A percentile compares a stretch with the other conserved stretches of the same genome.
phyloP scores from a whole-genome alignment of 2,329 filamentous ascomycete species.

The Sporothrix curviconia region DNA sequence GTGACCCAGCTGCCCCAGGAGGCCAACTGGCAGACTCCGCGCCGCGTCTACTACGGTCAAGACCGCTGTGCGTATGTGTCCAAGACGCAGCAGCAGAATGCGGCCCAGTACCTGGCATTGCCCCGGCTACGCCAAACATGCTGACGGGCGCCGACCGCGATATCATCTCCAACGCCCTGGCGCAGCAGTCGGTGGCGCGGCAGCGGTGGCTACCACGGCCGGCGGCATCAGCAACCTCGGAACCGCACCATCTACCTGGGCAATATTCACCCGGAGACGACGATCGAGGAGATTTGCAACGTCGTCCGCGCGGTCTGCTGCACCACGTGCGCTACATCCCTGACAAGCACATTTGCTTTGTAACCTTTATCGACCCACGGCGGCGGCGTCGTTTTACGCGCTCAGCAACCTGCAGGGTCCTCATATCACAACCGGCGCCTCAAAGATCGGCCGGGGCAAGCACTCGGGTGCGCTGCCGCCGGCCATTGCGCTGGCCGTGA shows the following conservation, averaged over 20 bases:
- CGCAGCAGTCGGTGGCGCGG: slow-evolving; percentile 94
- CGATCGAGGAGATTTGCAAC: slow-evolving; percentile 99
- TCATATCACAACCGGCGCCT: slow-evolving; percentile 96
- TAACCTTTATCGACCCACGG: slow-evolving; percentile 98
- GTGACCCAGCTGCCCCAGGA: slow-evolving; percentile 95
- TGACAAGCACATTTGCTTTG: slow-evolving; percentile 99
- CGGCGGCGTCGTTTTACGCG: slow-evolving; percentile 94
- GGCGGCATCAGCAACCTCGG: slow-evolving; percentile 96
- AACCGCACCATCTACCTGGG: slow-evolving; percentile 97
- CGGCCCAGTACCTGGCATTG: slow-evolving; percentile 97
- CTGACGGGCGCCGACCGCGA: slow-evolving; percentile 94
- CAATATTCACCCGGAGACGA: slow-evolving; percentile 98
- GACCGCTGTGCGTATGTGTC: slow-evolving; percentile 97
- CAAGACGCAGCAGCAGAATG: slow-evolving; percentile 99
- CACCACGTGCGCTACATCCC: slow-evolving; percentile 99
- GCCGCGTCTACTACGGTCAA: slow-evolving; percentile 97
- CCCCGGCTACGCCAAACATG: slow-evolving; percentile 91
- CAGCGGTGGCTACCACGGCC: slow-evolving; percentile 91
- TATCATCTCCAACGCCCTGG: slow-evolving; percentile 89
- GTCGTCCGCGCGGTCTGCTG: slow-evolving; percentile 87
- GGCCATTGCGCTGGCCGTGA: slow-evolving; percentile 91
- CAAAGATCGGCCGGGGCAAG: slow-evolving; percentile 99
- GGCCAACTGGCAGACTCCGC: slow-evolving; percentile 90
- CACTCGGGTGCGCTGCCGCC: slow-evolving; percentile 94
- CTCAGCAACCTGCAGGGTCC: slow-evolving; percentile 91